Conservation (phyloP, 768 basidiomycete genomes). For the Cystobasidiopsis lactophilus region DNA sequence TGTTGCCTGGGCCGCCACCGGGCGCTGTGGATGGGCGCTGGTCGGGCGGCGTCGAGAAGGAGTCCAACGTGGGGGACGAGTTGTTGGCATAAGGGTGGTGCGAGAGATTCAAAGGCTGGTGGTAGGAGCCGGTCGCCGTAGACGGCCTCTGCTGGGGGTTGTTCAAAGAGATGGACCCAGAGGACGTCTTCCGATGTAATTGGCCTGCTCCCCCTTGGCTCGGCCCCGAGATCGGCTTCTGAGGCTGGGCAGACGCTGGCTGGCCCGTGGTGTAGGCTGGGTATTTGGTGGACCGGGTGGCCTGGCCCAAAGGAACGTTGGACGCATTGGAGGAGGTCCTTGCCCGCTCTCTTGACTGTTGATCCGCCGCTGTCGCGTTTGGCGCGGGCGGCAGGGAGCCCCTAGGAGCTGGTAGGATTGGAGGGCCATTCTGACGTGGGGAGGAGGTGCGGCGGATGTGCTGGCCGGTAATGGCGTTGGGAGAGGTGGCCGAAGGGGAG, state of each 20-base stretch:
- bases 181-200: not conserved
- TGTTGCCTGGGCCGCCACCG: not conserved
- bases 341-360: too few relatives aligned
- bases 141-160: not conserved
- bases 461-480: conserved; percentile 1
- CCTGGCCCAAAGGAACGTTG: too few relatives aligned
- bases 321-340: too few relatives aligned
- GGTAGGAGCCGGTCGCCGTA: conserved; percentile 4
- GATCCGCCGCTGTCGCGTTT: not conserved
- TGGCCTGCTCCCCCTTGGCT: too few relatives aligned
- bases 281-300: too few relatives aligned
- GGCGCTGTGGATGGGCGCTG: not conserved
- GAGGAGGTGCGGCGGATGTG: conserved; percentile 3
- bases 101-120: conserved; percentile 1
- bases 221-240: too few relatives aligned
- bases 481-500: conserved; percentile 4
- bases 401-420: not conserved
- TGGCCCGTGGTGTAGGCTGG: too few relatives aligned
- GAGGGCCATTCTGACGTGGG: conserved; percentile 4
- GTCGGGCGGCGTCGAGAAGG: not conserved
- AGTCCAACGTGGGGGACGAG: conserved; percentile 2
- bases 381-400: not conserved
- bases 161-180: not conserved
- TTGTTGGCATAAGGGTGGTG: conserved; percentile 7
- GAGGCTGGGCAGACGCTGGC: too few relatives aligned